These are phyloP conservation scores for Rhizomucor pusillus DNA, from an alignment of 371 early-diverging fungal genomes.

Conservation along the genomic window DNA sequence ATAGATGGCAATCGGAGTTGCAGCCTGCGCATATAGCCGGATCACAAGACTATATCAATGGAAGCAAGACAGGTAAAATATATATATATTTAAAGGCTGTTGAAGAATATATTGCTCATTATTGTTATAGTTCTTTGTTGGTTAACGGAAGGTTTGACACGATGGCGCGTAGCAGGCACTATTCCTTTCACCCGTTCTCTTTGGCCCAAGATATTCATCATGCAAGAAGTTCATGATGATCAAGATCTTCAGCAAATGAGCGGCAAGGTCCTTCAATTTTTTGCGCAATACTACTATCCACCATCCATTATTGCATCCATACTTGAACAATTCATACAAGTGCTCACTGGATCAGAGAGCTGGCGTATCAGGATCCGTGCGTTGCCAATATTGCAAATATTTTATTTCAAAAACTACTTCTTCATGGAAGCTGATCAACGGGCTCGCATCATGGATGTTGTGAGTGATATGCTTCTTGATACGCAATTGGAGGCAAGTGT, in stretches of 20 bases:
- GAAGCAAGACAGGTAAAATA: constrained; percentile 65
- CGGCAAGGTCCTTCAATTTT: constrained; percentile 44
- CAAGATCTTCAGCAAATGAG: constrained; percentile 69
- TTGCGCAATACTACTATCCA: constrained; percentile 58
- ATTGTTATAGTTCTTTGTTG: constrained; percentile 58
- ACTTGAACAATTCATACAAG: constrained; percentile 54
- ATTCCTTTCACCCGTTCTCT: constrained; percentile 53
- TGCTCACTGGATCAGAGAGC: constrained; percentile 52
- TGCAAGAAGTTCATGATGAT: constrained; percentile 78
- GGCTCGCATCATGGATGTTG: constrained; percentile 58
- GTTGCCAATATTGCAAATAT: constrained; percentile 76
- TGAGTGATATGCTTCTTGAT: constrained; percentile 67
- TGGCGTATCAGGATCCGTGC: constrained; percentile 77
- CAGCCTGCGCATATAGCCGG: constrained; percentile 25
- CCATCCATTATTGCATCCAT: constrained; percentile 47
- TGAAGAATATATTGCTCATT: background rate
- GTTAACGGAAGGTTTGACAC: constrained; percentile 55
- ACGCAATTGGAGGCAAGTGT: constrained; percentile 69
- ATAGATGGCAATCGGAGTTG: constrained; percentile 40
- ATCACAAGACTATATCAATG: constrained; percentile 63
- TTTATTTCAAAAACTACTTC: constrained; percentile 75
- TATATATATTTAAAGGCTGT: background rate
- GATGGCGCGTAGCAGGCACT: constrained; percentile 52
- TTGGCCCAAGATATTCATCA: constrained; percentile 60
- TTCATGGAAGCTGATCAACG: constrained; percentile 51